phyloP scores from a whole-genome alignment of 2,329 filamentous ascomycete genomes.

The Ambrosiella beaveri region DNA sequence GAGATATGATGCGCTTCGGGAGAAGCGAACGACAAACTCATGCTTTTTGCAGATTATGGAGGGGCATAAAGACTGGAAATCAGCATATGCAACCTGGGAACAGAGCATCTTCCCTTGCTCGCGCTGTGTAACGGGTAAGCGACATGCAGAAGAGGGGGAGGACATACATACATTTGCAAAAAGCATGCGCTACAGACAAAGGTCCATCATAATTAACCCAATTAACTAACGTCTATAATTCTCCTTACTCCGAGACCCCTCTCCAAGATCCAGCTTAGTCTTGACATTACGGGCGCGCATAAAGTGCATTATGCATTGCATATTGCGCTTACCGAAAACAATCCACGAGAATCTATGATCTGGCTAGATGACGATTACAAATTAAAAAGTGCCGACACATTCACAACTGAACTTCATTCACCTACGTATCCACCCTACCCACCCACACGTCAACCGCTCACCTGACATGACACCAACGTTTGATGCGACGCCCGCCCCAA shows the following conservation, averaged over 20 bases:
- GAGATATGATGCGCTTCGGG: too few species aligned
- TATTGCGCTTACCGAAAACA: too few species aligned
- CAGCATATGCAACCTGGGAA: not conserved
- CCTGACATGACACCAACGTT: not conserved
- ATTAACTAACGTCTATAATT: not conserved
- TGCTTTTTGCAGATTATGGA: not conserved
- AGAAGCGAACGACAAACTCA: not conserved
- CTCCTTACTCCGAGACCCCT: not conserved
- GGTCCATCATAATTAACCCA: not conserved
- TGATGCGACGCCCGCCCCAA: not conserved
- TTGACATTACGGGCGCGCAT: too few species aligned
- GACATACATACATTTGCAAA: not conserved
- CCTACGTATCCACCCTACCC: too few species aligned
- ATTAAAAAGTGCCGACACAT: too few species aligned
- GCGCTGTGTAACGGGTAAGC: not conserved
- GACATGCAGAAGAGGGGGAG: not conserved
- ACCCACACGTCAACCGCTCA: not conserved
- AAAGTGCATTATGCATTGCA: too few species aligned
- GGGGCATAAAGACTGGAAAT: not conserved
- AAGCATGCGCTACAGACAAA: not conserved
- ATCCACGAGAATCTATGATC: too few species aligned
- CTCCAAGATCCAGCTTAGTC: too few species aligned
- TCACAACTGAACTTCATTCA: too few species aligned
- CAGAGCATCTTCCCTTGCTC: not conserved
- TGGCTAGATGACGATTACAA: too few species aligned